phyloP scores from a whole-genome alignment of 345 rosid genomes.

The Psidium friedrichsthalianum region DNA sequence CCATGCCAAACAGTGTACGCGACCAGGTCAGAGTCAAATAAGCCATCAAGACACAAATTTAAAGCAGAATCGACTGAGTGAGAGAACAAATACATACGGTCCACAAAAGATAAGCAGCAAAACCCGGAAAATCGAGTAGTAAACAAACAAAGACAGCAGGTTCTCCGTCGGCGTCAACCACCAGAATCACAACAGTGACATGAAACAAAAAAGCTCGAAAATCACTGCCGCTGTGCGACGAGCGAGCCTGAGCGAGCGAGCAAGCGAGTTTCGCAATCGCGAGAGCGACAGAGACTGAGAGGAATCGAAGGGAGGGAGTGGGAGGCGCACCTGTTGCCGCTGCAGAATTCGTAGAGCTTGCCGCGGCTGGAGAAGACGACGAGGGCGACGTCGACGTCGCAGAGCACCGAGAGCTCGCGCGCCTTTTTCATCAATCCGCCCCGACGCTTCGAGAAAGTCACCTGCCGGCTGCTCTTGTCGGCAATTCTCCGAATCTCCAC shows the following conservation, averaged over 20 bases:
- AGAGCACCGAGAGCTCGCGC: conserved; percentile 51
- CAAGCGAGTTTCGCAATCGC: not conserved
- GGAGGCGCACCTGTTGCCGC: conserved; percentile 24
- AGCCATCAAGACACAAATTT: not conserved
- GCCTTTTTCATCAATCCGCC: conserved; percentile 65
- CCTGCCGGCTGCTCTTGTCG: conserved; percentile 51
- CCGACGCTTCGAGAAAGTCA: conserved; percentile 60
- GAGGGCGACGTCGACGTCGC: conserved; percentile 49
- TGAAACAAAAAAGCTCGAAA: not conserved
- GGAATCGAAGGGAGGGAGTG: not conserved
- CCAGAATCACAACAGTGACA: not conserved
- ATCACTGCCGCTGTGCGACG: not conserved
- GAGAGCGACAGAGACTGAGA: not conserved
- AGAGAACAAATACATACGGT: not conserved
- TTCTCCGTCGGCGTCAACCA: not conserved
- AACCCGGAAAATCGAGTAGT: not conserved
- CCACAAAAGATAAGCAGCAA: not conserved
- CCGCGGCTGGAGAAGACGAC: conserved; percentile 45
- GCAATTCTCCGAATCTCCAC: conserved; percentile 57
- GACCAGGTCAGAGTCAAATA: not conserved
- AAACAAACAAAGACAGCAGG: not conserved
- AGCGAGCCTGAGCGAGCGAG: not conserved
- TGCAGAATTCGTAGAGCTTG: conserved; percentile 35
- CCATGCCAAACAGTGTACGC: not conserved
- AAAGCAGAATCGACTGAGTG: not conserved